Percentiles rank a stretch among this genome's conserved stretches.
phyloP scores from a whole-genome alignment of 2,329 filamentous ascomycete species.

The Penicillium sumatraense region DNA sequence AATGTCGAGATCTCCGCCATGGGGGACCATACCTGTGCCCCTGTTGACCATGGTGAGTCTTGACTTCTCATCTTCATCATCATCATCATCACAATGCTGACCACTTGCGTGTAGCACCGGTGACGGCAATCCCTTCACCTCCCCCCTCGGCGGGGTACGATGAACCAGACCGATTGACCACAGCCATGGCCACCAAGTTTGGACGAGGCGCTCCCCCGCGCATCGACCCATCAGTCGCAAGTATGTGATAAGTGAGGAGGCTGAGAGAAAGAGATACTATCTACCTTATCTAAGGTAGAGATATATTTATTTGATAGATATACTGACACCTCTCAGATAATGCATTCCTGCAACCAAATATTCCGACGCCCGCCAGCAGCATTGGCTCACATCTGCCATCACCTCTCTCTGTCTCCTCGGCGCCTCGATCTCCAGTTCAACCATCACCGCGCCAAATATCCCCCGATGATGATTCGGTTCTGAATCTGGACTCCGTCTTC shows the following conservation, averaged over 20 bases:
- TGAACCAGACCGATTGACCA: slow-evolving; percentile 26
- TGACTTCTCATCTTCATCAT: too few species aligned
- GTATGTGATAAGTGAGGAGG: slow-evolving; percentile 52
- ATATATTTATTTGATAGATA: neutral
- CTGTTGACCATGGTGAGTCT: slow-evolving; percentile 43
- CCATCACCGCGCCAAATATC: slow-evolving; percentile 41
- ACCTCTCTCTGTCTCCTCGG: slow-evolving; percentile 62
- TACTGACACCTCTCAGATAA: slow-evolving; percentile 37
- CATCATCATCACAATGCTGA: too few species aligned
- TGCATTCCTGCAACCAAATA: slow-evolving; percentile 54
- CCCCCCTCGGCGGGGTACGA: slow-evolving; percentile 33
- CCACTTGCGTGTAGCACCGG: slow-evolving; percentile 7
- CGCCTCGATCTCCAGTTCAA: slow-evolving; percentile 48
- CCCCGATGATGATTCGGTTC: slow-evolving; percentile 49
- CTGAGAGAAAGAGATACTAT: neutral
- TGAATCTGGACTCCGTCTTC: slow-evolving; percentile 58
- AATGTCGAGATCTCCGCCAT: slow-evolving; percentile 84
- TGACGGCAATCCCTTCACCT: slow-evolving; percentile 29
- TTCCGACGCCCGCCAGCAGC: slow-evolving; percentile 68
- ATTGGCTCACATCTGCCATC: slow-evolving; percentile 66
- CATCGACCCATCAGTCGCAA: slow-evolving; percentile 63
- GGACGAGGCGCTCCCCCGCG: slow-evolving; percentile 56
- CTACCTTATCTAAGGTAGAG: neutral
- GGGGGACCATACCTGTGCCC: slow-evolving; percentile 79
- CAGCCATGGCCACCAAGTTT: slow-evolving; percentile 39